Evolutionary conservation across 2,329 filamentous ascomycete genomes (phyloP).

Genomic region (Scytalidium lignicola): DNA sequence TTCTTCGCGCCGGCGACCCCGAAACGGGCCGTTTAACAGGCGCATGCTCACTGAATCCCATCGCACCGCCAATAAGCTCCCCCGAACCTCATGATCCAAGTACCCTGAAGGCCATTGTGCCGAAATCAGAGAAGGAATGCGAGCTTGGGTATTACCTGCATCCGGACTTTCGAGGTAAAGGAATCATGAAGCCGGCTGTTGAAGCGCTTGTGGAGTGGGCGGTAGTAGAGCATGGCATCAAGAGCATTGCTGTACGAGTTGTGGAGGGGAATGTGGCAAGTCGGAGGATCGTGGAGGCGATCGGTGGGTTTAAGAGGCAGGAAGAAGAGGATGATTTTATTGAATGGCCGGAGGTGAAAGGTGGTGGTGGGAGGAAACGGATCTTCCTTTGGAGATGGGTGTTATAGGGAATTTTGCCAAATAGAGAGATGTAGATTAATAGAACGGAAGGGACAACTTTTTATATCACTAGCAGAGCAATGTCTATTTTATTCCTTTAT

Average conservation of each 20-base stretch:
- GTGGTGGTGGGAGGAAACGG: slow-evolving; percentile 9
- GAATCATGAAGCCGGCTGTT: slow-evolving; percentile 10
- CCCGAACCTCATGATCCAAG: neutral
- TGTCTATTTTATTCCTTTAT: too few species aligned
- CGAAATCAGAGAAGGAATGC: neutral
- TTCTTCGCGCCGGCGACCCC: slow-evolving; percentile 3
- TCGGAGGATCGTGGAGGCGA: slow-evolving; percentile 5
- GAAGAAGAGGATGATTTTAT: slow-evolving; percentile 1
- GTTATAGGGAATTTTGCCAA: neutral
- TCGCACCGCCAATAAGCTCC: neutral
- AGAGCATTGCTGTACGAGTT: slow-evolving; percentile 4
- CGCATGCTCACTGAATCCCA: neutral
- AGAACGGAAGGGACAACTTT: too few species aligned
- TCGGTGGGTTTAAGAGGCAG: slow-evolving; percentile 6
- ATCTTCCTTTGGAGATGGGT: slow-evolving; percentile 10
- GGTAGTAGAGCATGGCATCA: slow-evolving; percentile 3
- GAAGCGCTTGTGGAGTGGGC: slow-evolving; percentile 7
- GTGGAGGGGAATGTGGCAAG: slow-evolving; percentile 9
- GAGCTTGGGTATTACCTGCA: slow-evolving; percentile 13
- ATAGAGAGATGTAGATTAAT: too few species aligned
- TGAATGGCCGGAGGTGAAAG: slow-evolving; percentile 12
- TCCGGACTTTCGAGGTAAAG: slow-evolving; percentile 8
- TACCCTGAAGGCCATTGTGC: neutral
- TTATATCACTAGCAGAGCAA: too few species aligned
- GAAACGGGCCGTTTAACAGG: slow-evolving; percentile 3